Evolutionary conservation across 257 asterid genomes (phyloP), one percentile per base, ranked within the genome.

Genomic region (Solanum lignicaule): DNA sequence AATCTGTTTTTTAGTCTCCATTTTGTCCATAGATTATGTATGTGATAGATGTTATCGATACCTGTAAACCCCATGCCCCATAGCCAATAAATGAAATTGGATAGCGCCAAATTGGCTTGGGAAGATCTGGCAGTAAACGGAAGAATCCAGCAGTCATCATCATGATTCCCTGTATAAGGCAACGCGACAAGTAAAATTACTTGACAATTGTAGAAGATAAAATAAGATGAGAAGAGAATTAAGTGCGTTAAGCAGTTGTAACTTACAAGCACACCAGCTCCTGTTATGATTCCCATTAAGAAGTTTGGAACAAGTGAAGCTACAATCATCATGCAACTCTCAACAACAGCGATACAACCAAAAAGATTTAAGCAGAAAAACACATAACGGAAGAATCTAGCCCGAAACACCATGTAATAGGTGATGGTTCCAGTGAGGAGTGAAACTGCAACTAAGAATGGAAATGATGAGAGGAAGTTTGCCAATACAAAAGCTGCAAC

Each of bases 111-210:
- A 96, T 89, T 1, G 90, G 89, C 92, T 95, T 96, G 36, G 99
- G 99, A 86, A 96, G 98, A 88, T 95, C 98, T 0, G 94, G 93
- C 23, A 94, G 95, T 87, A 94, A 86, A 43, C 99, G 95, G 95
- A 96, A 96, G 90, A 96, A 96, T 86, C 99, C 99, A 43, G 99
- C 96, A 0, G 98, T 94, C 98, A 95, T 91, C 99, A 96, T 96
- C 98, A 96, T 95, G 88, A 96, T 95, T 72, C 99, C 99, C 99
- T 95, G 73, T 43, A 86, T 38, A 89, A 15, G 38, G 62, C 29
- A 58, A 52, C 7, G 3, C 20, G 27, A 23, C 6, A 4, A 72
- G 13, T 74, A 12, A 36, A 38, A 27, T 68, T 35, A 29, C 66
- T 71, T 72, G 83, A 66, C 78, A 20, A 35, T 6, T 31, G 20